Conservation (phyloP, 2,329 filamentous ascomycete species). For the Shiraia sp. region DNA sequence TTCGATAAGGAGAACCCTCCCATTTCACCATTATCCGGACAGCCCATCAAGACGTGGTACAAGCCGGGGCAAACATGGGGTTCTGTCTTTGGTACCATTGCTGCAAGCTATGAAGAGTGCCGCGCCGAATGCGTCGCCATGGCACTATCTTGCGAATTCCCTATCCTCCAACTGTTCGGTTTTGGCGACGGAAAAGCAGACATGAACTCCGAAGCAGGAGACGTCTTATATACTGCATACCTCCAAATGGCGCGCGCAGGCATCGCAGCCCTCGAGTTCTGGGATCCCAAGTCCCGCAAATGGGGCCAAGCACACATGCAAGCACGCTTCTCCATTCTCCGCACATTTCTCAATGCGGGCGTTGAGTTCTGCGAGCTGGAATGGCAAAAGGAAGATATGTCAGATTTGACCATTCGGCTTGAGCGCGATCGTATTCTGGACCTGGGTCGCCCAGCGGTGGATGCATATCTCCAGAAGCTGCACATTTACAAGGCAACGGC, state of each 20-base stretch:
- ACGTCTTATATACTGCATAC: constrained; percentile 86
- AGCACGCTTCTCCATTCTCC: constrained; percentile 85
- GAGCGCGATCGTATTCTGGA: constrained; percentile 86
- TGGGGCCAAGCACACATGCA: constrained; percentile 91
- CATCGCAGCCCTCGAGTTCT: constrained; percentile 85
- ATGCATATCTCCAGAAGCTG: constrained; percentile 84
- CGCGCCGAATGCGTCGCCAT: constrained; percentile 93
- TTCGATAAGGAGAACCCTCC: constrained; percentile 85
- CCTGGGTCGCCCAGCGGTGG: constrained; percentile 80
- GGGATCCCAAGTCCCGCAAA: constrained; percentile 87
- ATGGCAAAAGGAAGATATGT: constrained; percentile 73
- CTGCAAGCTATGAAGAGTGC: constrained; percentile 91
- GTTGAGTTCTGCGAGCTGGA: constrained; percentile 83
- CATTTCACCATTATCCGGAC: constrained; percentile 74
- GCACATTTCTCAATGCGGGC: constrained; percentile 83
- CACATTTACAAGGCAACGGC: constrained; percentile 93
- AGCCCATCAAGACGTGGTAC: constrained; percentile 85
- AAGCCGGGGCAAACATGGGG: constrained; percentile 96
- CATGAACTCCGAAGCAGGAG: constrained; percentile 76
- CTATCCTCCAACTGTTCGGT: constrained; percentile 86
- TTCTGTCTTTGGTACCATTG: constrained; percentile 84
- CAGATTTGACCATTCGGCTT: constrained; percentile 78
- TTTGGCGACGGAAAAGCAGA: constrained; percentile 78
- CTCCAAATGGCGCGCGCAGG: constrained; percentile 95
- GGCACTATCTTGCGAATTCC: constrained; percentile 86